Percentiles rank a stretch among this genome's conserved stretches.
phyloP scores from a whole-genome alignment of 73 alveolate species.

The Vitrella brassicaformis region DNA sequence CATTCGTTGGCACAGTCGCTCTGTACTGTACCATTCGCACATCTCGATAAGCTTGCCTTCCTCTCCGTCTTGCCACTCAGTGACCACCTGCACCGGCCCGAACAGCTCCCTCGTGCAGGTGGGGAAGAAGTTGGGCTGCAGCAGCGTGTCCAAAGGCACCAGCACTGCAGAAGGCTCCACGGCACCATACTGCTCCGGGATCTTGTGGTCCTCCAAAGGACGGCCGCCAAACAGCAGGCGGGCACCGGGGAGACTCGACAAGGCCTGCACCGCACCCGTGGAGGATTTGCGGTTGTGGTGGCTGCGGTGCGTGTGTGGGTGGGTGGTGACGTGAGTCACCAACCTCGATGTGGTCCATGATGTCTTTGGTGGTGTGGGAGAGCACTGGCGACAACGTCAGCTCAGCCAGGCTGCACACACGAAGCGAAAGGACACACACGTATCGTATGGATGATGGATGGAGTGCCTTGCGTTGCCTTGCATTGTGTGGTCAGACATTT shows the following conservation, averaged over 20 bases:
- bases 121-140: constrained; percentile 38
- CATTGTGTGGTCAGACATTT: too few relatives aligned
- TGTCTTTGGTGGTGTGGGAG: constrained; percentile 60
- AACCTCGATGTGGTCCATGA: constrained; percentile 56
- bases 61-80: not conserved
- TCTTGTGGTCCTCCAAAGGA: constrained; percentile 46
- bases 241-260: constrained; percentile 59
- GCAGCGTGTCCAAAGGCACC: constrained; percentile 56
- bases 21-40: not conserved
- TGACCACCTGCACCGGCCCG: constrained; percentile 59
- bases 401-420: constrained; percentile 25
- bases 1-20: too few relatives aligned
- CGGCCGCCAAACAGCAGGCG: constrained; percentile 74
- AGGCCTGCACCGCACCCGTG: constrained; percentile 1
- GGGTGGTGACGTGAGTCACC: not conserved
- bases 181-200: constrained; percentile 65
- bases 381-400: constrained; percentile 64
- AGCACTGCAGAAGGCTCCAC: constrained; percentile 73
- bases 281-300: too few relatives aligned
- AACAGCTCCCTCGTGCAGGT: constrained; percentile 68
- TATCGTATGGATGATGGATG: too few relatives aligned
- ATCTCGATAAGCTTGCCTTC: not conserved
- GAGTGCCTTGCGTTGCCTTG: too few relatives aligned
- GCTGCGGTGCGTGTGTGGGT: too few relatives aligned
- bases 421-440: too few relatives aligned